These are phyloP conservation scores for Monosporascus ibericus DNA, from an alignment of 2,329 filamentous ascomycete genomes.

Conservation along the genomic window DNA sequence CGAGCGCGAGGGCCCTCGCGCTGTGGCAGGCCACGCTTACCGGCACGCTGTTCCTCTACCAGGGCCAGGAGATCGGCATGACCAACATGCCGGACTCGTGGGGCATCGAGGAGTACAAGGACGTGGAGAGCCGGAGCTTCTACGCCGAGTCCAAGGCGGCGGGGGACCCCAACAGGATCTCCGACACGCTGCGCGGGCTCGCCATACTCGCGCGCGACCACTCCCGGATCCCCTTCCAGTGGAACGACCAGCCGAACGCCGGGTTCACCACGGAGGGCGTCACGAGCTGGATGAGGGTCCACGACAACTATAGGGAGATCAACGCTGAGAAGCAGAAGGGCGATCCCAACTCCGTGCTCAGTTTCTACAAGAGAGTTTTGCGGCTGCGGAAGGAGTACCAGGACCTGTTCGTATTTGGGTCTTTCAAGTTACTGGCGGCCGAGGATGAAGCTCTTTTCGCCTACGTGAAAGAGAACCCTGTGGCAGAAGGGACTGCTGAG, in stretches of 20 bases:
- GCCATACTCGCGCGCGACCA: conserved; percentile 58
- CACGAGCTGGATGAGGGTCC: conserved; percentile 63
- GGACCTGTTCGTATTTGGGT: conserved; percentile 56
- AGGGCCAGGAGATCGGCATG: conserved; percentile 59
- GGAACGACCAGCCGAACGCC: conserved; percentile 50
- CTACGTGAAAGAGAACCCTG: conserved; percentile 38
- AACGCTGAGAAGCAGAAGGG: conserved; percentile 47
- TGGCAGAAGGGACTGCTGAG: conserved; percentile 5
- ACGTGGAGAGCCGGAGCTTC: conserved; percentile 47
- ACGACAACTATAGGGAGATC: conserved; percentile 49
- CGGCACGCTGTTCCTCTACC: conserved; percentile 52
- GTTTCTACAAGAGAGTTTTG: conserved; percentile 53
- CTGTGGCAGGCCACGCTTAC: conserved; percentile 42
- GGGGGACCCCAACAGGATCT: conserved; percentile 29
- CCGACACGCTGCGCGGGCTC: conserved; percentile 44
- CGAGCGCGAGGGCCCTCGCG: conserved; percentile 47
- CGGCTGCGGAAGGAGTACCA: conserved; percentile 46
- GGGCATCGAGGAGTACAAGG: conserved; percentile 47
- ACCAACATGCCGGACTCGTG: conserved; percentile 46
- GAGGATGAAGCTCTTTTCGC: conserved; percentile 49
- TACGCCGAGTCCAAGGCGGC: conserved; percentile 38
- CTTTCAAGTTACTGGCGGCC: conserved; percentile 48
- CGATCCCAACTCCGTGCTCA: conserved; percentile 44
- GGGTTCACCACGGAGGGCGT: conserved; percentile 47
- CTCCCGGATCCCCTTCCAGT: conserved; percentile 60